A percentile compares a stretch with the other conserved stretches of the same genome.
phyloP scores from a whole-genome alignment of 2,329 filamentous ascomycete species.

The Akanthomyces uredinophilus region DNA sequence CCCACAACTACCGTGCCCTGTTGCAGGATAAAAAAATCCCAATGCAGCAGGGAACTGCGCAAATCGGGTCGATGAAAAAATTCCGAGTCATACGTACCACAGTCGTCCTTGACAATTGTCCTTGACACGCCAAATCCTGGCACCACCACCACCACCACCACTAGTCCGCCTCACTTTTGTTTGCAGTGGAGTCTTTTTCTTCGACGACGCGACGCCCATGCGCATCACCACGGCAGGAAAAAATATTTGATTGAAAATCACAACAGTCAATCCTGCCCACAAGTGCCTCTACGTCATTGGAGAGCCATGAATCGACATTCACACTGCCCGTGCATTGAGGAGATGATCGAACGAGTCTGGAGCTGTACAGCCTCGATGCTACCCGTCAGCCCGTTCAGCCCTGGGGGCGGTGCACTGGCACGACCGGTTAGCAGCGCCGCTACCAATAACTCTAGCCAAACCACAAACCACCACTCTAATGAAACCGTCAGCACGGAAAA shows the following conservation, averaged over 20 bases:
- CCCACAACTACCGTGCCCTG: no score
- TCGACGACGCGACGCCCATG: background rate
- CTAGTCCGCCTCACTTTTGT: background rate
- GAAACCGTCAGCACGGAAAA: background rate
- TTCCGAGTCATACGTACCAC: background rate
- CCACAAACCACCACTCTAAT: background rate
- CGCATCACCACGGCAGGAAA: no score
- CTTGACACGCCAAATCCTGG: no score
- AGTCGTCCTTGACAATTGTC: background rate
- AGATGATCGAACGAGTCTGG: no score
- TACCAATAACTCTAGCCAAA: background rate
- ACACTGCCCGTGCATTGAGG: no score
- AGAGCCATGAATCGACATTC: no score
- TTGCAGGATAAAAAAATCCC: no score
- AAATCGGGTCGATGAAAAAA: no score
- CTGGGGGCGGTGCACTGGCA: conserved; percentile 4
- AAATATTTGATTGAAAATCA: no score
- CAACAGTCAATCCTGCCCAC: no score
- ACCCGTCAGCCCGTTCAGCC: conserved; percentile 6
- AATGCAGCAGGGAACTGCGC: no score
- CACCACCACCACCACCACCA: background rate
- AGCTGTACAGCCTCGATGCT: conserved; percentile 2
- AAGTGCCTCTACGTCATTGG: no score
- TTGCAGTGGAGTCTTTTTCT: background rate
- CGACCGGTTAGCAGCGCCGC: background rate